phyloP scores from a whole-genome alignment of 1,284 basidiomycete species.

The Rhizoctonia solani region DNA sequence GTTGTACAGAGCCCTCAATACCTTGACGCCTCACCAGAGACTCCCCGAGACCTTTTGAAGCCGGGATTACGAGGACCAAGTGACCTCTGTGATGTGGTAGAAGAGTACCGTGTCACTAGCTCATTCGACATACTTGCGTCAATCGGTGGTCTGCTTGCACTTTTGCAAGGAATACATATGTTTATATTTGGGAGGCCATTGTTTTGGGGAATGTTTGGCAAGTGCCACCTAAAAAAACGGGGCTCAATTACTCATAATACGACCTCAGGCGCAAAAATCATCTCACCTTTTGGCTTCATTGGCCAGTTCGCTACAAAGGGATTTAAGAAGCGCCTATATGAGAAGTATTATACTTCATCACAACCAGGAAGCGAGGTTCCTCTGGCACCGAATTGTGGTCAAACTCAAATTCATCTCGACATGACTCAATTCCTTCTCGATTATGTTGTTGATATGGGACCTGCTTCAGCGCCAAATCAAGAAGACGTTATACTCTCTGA shows the following conservation, averaged over 20 bases:
- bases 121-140: not conserved
- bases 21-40: not conserved
- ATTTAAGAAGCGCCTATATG: not conserved
- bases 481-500: too few relatives aligned
- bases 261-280: slow-evolving; percentile 4
- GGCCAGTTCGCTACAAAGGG: not conserved
- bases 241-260: too few relatives aligned
- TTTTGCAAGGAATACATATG: slow-evolving; percentile 5
- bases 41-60: not conserved
- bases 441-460: slow-evolving; percentile 4
- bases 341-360: not conserved
- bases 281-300: not conserved
- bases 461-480: not conserved
- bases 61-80: not conserved
- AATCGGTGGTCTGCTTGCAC: slow-evolving; percentile 10
- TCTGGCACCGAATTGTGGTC: not conserved
- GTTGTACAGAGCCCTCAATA: too few relatives aligned
- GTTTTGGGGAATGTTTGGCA: slow-evolving; percentile 12
- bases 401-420: not conserved
- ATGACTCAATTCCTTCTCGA: not conserved
- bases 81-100: not conserved
- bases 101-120: not conserved
- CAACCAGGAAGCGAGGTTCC: not conserved
- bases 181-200: not conserved
- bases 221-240: not conserved